phyloP scores from a whole-genome alignment of 805 yeast species.

The Jamesozyma spencerorum region DNA sequence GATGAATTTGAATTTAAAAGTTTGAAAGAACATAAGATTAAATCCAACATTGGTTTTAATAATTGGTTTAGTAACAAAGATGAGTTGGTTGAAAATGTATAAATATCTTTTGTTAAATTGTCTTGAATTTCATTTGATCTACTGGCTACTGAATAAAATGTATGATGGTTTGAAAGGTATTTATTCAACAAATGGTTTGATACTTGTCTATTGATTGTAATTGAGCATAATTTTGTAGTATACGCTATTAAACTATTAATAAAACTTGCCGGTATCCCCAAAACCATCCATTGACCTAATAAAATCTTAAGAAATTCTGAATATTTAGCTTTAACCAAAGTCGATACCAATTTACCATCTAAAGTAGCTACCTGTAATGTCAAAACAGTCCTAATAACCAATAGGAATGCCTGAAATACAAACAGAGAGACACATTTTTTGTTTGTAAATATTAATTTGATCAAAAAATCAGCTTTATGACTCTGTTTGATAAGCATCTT shows the following conservation, averaged over 20 bases:
- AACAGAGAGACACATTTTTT: conserved; percentile 30
- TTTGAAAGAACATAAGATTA: conserved; percentile 71
- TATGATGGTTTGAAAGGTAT: conserved; percentile 52
- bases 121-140: conserved; percentile 20
- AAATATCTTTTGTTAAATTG: conserved; percentile 61
- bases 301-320: conserved; percentile 53
- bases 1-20: conserved; percentile 42
- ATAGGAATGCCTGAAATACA: conserved; percentile 44
- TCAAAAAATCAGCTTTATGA: conserved; percentile 15
- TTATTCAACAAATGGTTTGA: conserved; percentile 56
- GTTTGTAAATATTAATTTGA: conserved; percentile 20
- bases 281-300: conserved; percentile 61
- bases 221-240: conserved; percentile 49
- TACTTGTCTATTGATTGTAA: conserved; percentile 51
- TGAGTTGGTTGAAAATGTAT: conserved; percentile 60
- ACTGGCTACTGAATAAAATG: conserved; percentile 23
- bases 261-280: conserved; percentile 80
- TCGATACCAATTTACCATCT: conserved; percentile 79
- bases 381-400: conserved; percentile 59
- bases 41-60: conserved; percentile 73
- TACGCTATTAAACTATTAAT: conserved; percentile 63
- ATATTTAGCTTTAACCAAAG: conserved; percentile 64
- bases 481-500: neutral
- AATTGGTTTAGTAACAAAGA: conserved; percentile 74
- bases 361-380: conserved; percentile 76